Evolutionary conservation across 73 alveolate genomes (phyloP).

Genomic region (Stentor coeruleus): DNA sequence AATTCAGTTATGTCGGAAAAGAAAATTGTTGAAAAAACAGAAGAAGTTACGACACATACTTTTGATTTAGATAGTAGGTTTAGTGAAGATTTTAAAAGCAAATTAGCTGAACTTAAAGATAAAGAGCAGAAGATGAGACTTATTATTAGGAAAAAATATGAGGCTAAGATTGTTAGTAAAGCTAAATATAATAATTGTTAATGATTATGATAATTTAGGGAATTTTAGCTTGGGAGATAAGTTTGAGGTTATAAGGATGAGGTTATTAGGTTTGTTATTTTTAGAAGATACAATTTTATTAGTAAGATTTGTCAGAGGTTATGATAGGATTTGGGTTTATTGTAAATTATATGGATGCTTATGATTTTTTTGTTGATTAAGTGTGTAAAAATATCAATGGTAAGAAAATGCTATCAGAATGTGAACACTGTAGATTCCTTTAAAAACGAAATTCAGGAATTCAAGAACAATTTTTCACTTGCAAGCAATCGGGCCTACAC

Average conservation of each 20-base stretch:
- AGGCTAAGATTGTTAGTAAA: neutral
- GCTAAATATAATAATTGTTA: neutral
- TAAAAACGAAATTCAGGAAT: no score
- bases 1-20: neutral
- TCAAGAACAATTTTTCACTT: neutral
- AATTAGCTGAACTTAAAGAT: neutral
- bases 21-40: neutral
- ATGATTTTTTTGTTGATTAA: no score
- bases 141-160: neutral
- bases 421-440: no score
- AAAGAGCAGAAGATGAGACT: neutral
- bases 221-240: neutral
- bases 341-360: no score
- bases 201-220: neutral
- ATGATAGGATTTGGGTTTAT: no score
- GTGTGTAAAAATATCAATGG: no score
- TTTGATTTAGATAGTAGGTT: neutral
- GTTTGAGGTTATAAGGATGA: neutral
- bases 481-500: neutral
- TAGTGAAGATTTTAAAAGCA: neutral
- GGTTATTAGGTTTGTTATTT: neutral
- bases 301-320: neutral
- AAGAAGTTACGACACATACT: neutral
- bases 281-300: neutral
- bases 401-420: no score